Percentiles rank a stretch among this genome's conserved stretches.
Conservation (phyloP, 2,329 filamentous ascomycete species). For the Trichoderma brevicompactum region DNA sequence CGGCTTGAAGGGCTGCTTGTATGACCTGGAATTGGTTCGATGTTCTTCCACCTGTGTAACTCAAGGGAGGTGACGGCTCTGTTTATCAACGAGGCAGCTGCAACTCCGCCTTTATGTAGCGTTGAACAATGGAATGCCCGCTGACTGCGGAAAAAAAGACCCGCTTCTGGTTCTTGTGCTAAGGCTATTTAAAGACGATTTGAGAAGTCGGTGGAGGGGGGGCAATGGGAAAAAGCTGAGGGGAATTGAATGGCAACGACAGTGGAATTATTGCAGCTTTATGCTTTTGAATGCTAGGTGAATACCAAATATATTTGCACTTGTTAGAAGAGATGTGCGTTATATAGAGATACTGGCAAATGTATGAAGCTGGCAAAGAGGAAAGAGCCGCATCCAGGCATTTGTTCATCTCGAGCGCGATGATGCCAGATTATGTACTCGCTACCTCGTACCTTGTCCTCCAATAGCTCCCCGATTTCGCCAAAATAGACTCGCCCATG, state of each 20-base stretch:
- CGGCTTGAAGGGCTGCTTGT: neutral
- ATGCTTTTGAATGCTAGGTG: neutral
- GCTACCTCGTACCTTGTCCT: no score
- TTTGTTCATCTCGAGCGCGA: no score
- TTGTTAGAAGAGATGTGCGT: no score
- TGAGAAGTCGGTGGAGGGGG: neutral
- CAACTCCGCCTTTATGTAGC: slow-evolving; percentile 15
- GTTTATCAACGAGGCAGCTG: neutral
- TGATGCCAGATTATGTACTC: no score
- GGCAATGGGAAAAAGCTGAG: neutral
- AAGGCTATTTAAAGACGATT: neutral
- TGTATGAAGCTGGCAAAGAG: no score
- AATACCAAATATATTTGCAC: no score
- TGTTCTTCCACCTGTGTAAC: neutral
- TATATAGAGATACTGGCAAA: no score
- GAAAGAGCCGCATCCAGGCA: no score
- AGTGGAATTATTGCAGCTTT: neutral
- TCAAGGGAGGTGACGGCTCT: neutral
- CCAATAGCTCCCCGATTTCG: no score
- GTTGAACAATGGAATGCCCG: slow-evolving; percentile 11
- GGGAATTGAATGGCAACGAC: no score
- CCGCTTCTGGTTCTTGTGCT: slow-evolving; percentile 9
- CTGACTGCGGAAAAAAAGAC: slow-evolving; percentile 11
- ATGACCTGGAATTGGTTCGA: neutral
- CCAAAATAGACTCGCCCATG: no score